Evolutionary conservation across 495 filamentous ascomycete genomes (phyloP), one percentile per base, ranked within the genome.

Genomic region (Chaetomidium leptoderma): DNA sequence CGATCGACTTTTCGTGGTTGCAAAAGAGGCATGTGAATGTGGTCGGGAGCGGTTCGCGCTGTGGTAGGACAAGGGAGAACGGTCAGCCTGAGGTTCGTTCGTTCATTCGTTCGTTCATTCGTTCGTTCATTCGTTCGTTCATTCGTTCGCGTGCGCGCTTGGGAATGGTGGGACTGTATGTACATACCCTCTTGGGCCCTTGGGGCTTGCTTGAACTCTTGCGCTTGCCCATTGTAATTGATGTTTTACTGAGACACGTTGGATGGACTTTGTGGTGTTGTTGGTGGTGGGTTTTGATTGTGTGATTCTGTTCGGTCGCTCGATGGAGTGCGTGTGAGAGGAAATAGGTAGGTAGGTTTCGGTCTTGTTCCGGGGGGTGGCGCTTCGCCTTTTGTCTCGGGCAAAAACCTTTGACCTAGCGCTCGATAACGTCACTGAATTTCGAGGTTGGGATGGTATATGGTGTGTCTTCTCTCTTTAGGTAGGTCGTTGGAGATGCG

Each of bases 1-100:
- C 78, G 33, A 98, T 89, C 0, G 91, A 87, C 44, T 89, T 90
- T 66, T 97, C 95, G 73, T 97, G 91, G 70, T 96, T 97, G 78
- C 93, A 98, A 74, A 98, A 98, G 30, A 97, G 83, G 68, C 93
- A 98, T n/a, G 90, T 84, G 71, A 98, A 98, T 21, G 83, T 79
- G 3, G 87, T 92, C 16, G 90, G 77, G n/a, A 98, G 82, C 14
- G 90, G 88, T 65, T 96, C 92, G 67, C 82, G 83, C 92, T 96
- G 35, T 9, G n/a, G 10, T 9, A 27, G 10, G 7, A 65, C 55
- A 44, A 13, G 13, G 43, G 30, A 19, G 3, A 16, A 14, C 17
- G 32, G 27, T 48, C 23, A 53, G 46, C 46, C 21, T 42, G 42
- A 23, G 48, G 5, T 5, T 30, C 5, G 6, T 30, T n/a, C n/a